These are phyloP conservation scores for Corymbia maculata DNA, from an alignment of 345 rosid species.

Conservation along the genomic window DNA sequence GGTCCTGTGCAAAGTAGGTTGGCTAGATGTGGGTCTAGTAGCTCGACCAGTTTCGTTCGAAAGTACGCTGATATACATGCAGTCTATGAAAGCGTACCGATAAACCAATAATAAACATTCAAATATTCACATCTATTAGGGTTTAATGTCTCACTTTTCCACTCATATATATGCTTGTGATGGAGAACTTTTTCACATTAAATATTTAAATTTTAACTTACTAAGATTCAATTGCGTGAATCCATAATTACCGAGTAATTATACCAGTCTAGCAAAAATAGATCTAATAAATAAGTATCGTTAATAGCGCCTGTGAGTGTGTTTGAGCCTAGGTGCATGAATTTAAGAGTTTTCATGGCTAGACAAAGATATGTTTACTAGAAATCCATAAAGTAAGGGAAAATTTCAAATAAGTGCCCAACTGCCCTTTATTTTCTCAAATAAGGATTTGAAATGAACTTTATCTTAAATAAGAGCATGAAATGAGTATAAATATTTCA, in stretches of 20 bases:
- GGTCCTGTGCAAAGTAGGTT: background rate
- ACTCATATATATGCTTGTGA: background rate
- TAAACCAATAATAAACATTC: background rate
- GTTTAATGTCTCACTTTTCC: background rate
- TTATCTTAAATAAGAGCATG: too few relatives aligned
- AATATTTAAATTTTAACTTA: background rate
- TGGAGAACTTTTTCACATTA: background rate
- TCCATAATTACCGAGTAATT: background rate
- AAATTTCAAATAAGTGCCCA: too few relatives aligned
- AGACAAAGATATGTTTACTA: background rate
- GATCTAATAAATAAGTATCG: background rate
- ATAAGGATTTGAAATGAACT: too few relatives aligned
- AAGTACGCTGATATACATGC: background rate
- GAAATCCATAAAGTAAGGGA: too few relatives aligned
- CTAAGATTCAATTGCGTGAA: background rate
- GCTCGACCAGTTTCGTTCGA: background rate
- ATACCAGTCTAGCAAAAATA: background rate
- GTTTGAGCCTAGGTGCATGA: background rate
- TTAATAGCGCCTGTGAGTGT: background rate
- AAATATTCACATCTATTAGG: background rate
- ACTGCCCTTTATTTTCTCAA: too few relatives aligned
- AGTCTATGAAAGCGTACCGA: background rate
- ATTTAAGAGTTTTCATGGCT: background rate
- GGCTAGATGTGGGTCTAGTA: background rate
- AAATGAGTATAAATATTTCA: too few relatives aligned